Evolutionary conservation across 306 rosid genomes (phyloP).

Genomic region (Cyclanthera cordifolia): DNA sequence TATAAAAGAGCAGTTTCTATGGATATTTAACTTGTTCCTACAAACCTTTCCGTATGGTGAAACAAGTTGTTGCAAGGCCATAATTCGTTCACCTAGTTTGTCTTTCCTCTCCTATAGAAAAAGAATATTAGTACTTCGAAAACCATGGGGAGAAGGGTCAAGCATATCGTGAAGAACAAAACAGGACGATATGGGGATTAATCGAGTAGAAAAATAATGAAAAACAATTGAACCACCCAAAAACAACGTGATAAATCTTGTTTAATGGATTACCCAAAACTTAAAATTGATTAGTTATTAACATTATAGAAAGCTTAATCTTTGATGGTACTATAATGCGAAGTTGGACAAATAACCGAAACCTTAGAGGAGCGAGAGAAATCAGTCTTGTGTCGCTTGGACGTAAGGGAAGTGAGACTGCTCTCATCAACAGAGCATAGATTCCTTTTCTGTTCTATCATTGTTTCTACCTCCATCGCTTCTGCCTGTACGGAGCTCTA

Average conservation of each 20-base stretch:
- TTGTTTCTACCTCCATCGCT: conserved; percentile 59
- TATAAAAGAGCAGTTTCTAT: background rate
- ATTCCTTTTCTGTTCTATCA: conserved; percentile 75
- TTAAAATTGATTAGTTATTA: background rate
- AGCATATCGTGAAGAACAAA: background rate
- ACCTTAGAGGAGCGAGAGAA: conserved; percentile 72
- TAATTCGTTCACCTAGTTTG: conserved; percentile 68
- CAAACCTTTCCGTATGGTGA: conserved; percentile 93
- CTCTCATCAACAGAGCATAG: conserved; percentile 73
- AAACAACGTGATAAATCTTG: background rate
- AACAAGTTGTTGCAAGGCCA: conserved; percentile 90
- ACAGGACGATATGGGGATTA: background rate
- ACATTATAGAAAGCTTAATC: background rate
- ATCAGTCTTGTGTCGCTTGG: conserved; percentile 85
- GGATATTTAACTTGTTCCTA: background rate
- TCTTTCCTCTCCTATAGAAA: conserved; percentile 76
- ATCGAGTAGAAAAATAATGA: background rate
- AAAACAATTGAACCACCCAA: background rate
- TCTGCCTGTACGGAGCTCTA: conserved; percentile 24
- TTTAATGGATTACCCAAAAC: background rate
- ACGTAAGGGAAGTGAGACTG: conserved; percentile 46
- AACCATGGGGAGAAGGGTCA: background rate
- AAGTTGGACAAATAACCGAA: conserved; percentile 7
- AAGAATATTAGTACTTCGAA: background rate
- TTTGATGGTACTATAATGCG: too few species aligned